Evolutionary conservation across 2,329 filamentous ascomycete species (phyloP).

Genomic region (Onygena corvina): DNA sequence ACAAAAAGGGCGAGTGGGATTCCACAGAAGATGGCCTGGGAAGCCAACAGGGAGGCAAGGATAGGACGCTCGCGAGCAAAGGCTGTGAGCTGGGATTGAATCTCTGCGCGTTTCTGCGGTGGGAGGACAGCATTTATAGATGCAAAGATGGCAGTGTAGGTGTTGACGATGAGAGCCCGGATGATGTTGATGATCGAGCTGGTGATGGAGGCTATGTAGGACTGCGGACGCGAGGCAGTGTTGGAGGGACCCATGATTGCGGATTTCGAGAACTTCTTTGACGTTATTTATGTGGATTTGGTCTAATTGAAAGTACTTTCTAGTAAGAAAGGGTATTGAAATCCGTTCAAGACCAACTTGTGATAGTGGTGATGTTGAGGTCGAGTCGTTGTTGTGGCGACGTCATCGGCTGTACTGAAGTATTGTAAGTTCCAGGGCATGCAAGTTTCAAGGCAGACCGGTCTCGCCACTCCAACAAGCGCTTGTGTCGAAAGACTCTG

Average conservation of each 20-base stretch:
- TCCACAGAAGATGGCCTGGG: constrained; percentile 53
- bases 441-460: too few species aligned
- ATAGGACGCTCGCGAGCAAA: constrained; percentile 56
- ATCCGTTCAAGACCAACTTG: too few species aligned
- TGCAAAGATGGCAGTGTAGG: constrained; percentile 12
- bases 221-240: neutral
- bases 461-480: too few species aligned
- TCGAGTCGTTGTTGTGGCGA: too few species aligned
- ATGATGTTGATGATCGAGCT: constrained; percentile 4
- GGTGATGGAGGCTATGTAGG: neutral
- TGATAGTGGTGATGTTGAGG: too few species aligned
- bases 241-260: neutral
- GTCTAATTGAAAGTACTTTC: too few species aligned
- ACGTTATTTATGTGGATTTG: too few species aligned
- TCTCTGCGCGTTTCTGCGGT: constrained; percentile 47
- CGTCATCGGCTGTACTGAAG: too few species aligned
- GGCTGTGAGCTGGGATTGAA: constrained; percentile 41
- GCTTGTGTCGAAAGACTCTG: too few species aligned
- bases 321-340: too few species aligned
- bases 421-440: too few species aligned
- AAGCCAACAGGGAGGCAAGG: constrained; percentile 55
- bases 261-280: too few species aligned
- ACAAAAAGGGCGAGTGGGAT: constrained; percentile 58
- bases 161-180: constrained; percentile 2
- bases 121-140: constrained; percentile 44